phyloP scores from a whole-genome alignment of 2,329 filamentous ascomycete species.

The Fusarium hostae region DNA sequence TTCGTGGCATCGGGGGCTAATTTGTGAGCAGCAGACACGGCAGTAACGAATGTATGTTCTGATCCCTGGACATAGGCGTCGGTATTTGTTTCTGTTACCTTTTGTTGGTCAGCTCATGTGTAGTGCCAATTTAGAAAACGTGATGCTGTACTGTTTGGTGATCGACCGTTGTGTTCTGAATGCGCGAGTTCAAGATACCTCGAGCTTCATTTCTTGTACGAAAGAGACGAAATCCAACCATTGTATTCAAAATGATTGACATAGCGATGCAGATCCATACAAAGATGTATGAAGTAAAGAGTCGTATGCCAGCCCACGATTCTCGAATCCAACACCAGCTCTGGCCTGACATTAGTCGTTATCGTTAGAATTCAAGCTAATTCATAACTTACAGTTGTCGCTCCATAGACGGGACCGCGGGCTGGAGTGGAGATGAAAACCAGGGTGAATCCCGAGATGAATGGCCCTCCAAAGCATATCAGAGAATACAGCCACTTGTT shows the following conservation, averaged over 20 bases:
- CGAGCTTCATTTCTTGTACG: not conserved
- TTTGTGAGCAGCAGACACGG: fast-evolving
- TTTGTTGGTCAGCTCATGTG: not conserved
- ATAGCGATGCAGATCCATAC: not conserved
- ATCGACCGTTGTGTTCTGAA: not conserved
- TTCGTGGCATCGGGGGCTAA: not conserved
- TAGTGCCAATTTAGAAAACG: fast-evolving
- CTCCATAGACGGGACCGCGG: not conserved
- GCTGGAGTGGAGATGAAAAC: not conserved
- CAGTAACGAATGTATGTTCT: fast-evolving
- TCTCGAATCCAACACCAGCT: not conserved
- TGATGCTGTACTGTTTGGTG: not conserved
- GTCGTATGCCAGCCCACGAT: not conserved
- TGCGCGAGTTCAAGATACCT: not conserved
- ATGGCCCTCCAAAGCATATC: not conserved
- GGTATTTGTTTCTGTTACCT: not conserved
- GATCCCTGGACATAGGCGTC: fast-evolving
- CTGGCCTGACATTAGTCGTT: not conserved
- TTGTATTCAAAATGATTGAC: not conserved
- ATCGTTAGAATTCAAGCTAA: fast-evolving
- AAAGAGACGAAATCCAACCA: not conserved
- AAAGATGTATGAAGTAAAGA: not conserved
- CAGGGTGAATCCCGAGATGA: not conserved
- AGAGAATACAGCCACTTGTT: not conserved
- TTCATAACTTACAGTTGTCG: not conserved